Base-by-base conservation (phyloP, 768 basidiomycete species). In the Boletus subcaerulescens region DNA sequence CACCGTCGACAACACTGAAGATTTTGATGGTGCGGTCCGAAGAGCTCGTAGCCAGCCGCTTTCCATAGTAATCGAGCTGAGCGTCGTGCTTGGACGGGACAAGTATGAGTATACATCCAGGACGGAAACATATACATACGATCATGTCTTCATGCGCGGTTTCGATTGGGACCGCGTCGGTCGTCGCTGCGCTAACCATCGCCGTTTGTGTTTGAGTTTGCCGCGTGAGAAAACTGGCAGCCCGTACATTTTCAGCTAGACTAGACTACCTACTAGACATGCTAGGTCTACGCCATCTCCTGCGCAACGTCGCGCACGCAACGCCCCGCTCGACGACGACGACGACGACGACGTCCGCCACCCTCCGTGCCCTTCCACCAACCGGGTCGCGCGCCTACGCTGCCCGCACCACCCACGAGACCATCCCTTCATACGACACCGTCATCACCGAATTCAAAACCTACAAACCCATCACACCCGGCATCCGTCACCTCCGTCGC, bases 81-180 rank as follows among this genome's bases (percentile, higher is more conserved):
- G 96, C 95, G 70, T 99, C 97, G 70, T 98, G 96, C 95, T 97
- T 64, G 36, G 9, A 32, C 35, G 26, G 29, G n/a, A 49, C 6
- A 33, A 42, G 20, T 45, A 36, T 35, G 31, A 33, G 26, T 13
- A 33, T 4, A 22, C 18, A 14, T 22, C 6, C 11, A 3, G 26
- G 36, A 10, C 6, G 3, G 14, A 10, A 29, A 43, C 18, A 24
- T 13, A 29, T 31, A 33, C 53, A 75, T 73, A 97, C 96, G 61
- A 98, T 98, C 93, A 98, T 97, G 74, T 98, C 97, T 72, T 96
- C 93, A 70, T 99, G 96, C 15, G 88, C 86, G 1, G 96, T 98
- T 73, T 99, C 96, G 46, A 99, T 89, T 52, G 85, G 89, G 54
- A 89, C 81, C 18, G 88, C 86, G 59, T 89, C 87, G 26, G 83